Base-by-base conservation (phyloP, 768 basidiomycete genomes). In the Psilocybe cyanescens region DNA sequence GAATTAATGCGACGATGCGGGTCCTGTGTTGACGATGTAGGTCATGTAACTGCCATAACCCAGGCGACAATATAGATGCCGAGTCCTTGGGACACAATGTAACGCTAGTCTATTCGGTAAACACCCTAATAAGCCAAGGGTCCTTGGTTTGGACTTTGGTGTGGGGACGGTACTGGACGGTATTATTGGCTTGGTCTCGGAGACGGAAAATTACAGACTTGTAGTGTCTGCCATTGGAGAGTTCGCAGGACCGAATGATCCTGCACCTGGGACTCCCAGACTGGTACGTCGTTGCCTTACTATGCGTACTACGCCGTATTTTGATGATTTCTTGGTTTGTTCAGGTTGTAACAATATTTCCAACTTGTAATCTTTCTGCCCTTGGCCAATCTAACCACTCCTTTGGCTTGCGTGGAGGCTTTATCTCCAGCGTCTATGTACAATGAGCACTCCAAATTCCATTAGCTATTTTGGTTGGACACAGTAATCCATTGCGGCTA, bases 241-340 rank as follows among this genome's bases (percentile, higher is more conserved):
- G 48, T 62, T 62, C 54, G 61, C 64, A 54, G 64, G 65, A 8
- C 65, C 65, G n/a, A 62, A 62, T 46, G 61, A 58, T 28, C 56
- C 58, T 51, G 61, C 61, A 57, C 61, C 61, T 39, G 65, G 24
- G 24, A 62, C 44, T 48, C 65, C 44, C 61, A 62, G 53, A 50
- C 54, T 33, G 58, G 65, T 65, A 28, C 29, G 55, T 52, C 12
- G 19, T 33, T 31, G 4, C 29, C 33, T 24, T 24, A 24, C 24
- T 24, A 24, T 24, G 24, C 2, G 24, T 24, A 24, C 24, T 24
- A 24, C 24, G 24, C 24, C 1, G 3, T 33, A 35, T 55, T 39
- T 47, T 8, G 41, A 29, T 29, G 8, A 55, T 28, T 35, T 8
- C 39, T 31, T 28, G 45, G 47, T 57, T 35, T 8, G 8, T 58